These are phyloP conservation scores for Venturia asperata DNA, from an alignment of 2,329 filamentous ascomycete species.

Conservation along the genomic window DNA sequence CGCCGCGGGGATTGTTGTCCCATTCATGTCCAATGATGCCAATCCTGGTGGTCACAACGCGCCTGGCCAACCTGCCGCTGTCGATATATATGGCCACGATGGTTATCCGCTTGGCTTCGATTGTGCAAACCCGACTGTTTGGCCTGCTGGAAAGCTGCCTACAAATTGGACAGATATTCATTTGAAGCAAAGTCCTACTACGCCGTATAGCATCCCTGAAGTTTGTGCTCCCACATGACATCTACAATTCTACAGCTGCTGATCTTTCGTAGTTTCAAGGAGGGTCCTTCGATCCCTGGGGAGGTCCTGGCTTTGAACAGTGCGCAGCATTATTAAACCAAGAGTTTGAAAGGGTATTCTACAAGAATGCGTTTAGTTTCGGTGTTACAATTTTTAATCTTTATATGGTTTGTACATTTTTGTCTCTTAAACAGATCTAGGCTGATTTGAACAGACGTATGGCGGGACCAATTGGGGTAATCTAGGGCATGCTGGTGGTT, in stretches of 20 bases:
- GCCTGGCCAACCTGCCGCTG: constrained; percentile 51
- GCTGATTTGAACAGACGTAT: constrained; percentile 43
- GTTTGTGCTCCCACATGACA: constrained; percentile 25
- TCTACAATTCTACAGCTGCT: background rate
- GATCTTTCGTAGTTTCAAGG: constrained; percentile 52
- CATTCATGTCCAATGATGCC: constrained; percentile 69
- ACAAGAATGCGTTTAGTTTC: constrained; percentile 65
- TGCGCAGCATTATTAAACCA: constrained; percentile 60
- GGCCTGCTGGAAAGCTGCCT: constrained; percentile 52
- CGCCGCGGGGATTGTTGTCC: constrained; percentile 63
- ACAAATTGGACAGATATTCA: constrained; percentile 50
- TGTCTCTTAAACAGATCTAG: background rate
- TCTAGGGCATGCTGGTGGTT: constrained; percentile 56
- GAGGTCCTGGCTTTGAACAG: constrained; percentile 60
- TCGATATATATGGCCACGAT: constrained; percentile 62
- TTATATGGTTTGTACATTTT: constrained; percentile 57
- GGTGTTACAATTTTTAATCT: constrained; percentile 62
- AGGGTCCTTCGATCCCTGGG: constrained; percentile 68
- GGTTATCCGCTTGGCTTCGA: constrained; percentile 56
- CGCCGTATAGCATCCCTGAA: constrained; percentile 59
- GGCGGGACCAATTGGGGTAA: constrained; percentile 85
- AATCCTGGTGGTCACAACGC: constrained; percentile 53
- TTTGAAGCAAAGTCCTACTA: constrained; percentile 54
- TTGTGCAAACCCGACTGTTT: constrained; percentile 54
- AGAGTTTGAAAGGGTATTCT: constrained; percentile 72